Conservation (phyloP, 345 rosid species). For the Linum tenue region DNA sequence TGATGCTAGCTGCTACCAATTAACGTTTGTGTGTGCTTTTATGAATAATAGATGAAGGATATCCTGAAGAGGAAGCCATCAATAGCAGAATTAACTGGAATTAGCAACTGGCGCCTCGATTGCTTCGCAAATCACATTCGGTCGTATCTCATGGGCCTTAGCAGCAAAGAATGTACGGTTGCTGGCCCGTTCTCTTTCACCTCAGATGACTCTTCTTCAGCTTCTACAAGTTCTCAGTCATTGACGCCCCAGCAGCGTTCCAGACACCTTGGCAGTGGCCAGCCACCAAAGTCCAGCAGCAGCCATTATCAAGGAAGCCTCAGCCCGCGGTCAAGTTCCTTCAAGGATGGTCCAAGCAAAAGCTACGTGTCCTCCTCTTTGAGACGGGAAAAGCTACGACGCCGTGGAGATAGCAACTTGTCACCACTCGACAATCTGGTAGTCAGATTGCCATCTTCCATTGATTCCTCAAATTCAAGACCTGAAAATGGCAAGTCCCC, state of each 20-base stretch:
- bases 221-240: conserved; percentile 14
- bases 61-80: conserved; percentile 77
- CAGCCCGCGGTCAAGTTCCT: conserved; percentile 74
- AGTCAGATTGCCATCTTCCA: conserved; percentile 21
- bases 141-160: conserved; percentile 63
- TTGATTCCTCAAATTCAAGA: conserved; percentile 23
- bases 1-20: background rate
- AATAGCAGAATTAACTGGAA: conserved; percentile 80
- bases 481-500: conserved; percentile 22
- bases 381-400: conserved; percentile 59
- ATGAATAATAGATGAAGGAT: conserved; percentile 56
- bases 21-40: conserved; percentile 2
- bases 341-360: conserved; percentile 53
- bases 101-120: conserved; percentile 74
- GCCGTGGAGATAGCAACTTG: conserved; percentile 47
- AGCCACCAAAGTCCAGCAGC: conserved; percentile 31
- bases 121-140: conserved; percentile 81
- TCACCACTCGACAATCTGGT: conserved; percentile 36
- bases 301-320: conserved; percentile 60
- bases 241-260: conserved; percentile 43
- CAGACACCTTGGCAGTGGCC: conserved; percentile 34
- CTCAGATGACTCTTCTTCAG: conserved; percentile 8
- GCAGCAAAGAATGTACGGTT: conserved; percentile 18
- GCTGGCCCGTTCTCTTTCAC: conserved; percentile 18
- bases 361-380: conserved; percentile 29